Base-by-base conservation (phyloP, 257 asterid species). In the Marsdenia floribunda region DNA sequence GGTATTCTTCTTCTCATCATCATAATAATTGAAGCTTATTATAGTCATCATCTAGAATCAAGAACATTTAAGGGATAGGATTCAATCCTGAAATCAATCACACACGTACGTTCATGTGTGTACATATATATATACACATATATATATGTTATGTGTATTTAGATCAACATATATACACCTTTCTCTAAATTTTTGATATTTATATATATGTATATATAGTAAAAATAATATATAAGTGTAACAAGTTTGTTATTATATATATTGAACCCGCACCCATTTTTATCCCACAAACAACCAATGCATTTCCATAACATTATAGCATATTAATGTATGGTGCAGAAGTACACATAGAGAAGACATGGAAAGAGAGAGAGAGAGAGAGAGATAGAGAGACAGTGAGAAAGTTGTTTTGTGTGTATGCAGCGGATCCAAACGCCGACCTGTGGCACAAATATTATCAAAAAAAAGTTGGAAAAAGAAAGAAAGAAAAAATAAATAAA, bases 351-450 rank as follows among this genome's bases (percentile, higher is more conserved):
- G 55, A 71, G 11, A 68, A 60, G 52, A 44, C 49, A 60, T 50
- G 59, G 78, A 46, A 50, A 9, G 44, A 13, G 44, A 54, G 8
- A 54, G 55, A 66, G 24, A 6, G 42, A 22, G 22, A 24, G n/a
- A n/a, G n/a, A n/a, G n/a, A n/a, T n/a, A 16, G 8, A n/a, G 37
- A 22, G 19, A 18, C 4, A 3, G 22, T 29, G 33, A n/a, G 33
- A 7, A 11, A 19, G 16, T 18, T 0, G 37, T 21, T 42, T 42
- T 14, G 29, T 21, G 3, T 46, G 73, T 80, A 72, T 82, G 80
- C 82, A 77, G 33, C 57, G 38, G 6, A 68, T 3, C 29, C 8
- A 77, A 75, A 71, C 81, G 82, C 88, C 85, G 84, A 81, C 82
- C 53, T 24, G 40, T 35, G 65, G 68, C 53, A 49, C 22, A 29